These are phyloP conservation scores for Trypanosoma lewisi DNA, from an alignment of 208 protist species.

Conservation along the genomic window DNA sequence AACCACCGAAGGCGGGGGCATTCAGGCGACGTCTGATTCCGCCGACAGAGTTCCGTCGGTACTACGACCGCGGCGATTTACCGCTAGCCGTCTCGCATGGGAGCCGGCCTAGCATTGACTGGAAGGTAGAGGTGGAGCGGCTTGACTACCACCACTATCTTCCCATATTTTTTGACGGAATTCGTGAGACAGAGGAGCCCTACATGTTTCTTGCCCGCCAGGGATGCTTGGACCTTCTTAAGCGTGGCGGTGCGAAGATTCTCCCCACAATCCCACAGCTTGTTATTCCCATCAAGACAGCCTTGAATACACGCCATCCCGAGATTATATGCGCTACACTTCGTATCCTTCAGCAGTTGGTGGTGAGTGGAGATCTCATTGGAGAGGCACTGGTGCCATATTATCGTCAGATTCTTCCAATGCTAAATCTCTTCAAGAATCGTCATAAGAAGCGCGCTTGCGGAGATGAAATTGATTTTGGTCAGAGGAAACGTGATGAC, in stretches of 20 bases:
- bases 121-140: constrained; percentile 98
- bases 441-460: constrained; percentile 86
- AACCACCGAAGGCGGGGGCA: constrained; percentile 87
- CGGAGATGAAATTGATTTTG: constrained; percentile 97
- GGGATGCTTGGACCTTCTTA: constrained; percentile 94
- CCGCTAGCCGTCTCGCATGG: constrained; percentile 95
- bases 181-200: constrained; percentile 97
- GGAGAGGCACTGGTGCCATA: constrained; percentile 99
- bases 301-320: constrained; percentile 98
- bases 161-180: constrained; percentile 99
- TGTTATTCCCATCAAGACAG: constrained; percentile 99
- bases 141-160: constrained; percentile 99
- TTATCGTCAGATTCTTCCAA: constrained; percentile 99
- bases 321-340: constrained; percentile 96
- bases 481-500: constrained; percentile 95
- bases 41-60: constrained; percentile 96
- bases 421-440: constrained; percentile 98
- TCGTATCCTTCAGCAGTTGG: constrained; percentile 96
- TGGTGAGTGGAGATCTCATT: constrained; percentile 94
- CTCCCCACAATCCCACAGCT: constrained; percentile 98
- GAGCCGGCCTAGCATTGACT: constrained; percentile 83
- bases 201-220: constrained; percentile 98
- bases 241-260: constrained; percentile 95
- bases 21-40: constrained; percentile 78
- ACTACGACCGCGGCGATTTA: constrained; percentile 99